Evolutionary conservation across 176 grass and related monocot genomes (phyloP).

Genomic region (Ensete ventricosum): DNA sequence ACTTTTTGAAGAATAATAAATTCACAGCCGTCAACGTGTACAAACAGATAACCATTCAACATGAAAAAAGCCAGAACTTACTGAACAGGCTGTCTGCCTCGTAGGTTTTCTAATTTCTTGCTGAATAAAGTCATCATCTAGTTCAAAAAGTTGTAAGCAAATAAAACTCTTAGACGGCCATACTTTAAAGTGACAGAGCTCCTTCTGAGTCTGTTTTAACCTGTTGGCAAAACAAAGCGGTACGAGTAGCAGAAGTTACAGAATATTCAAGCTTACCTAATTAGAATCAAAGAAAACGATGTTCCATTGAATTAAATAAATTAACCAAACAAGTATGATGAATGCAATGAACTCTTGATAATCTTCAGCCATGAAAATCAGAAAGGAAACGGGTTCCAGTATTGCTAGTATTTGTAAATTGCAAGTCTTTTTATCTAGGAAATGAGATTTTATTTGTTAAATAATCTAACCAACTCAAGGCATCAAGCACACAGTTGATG

Average conservation of each 20-base stretch:
- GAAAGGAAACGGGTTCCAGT: neutral
- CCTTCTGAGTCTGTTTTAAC: conserved; percentile 46
- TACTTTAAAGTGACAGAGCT: conserved; percentile 69
- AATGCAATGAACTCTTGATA: neutral
- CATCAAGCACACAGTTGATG: neutral
- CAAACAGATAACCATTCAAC: neutral
- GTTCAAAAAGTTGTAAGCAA: conserved; percentile 81
- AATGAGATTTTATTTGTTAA: no score
- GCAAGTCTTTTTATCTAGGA: no score
- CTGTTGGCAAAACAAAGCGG: conserved; percentile 29
- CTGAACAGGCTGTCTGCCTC: conserved; percentile 55
- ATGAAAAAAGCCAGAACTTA: conserved; percentile 28
- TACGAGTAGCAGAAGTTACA: neutral
- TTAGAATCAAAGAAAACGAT: neutral
- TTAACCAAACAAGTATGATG: no score
- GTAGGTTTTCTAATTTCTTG: conserved; percentile 72
- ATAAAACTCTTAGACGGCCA: conserved; percentile 78
- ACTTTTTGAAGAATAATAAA: neutral
- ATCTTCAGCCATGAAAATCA: neutral
- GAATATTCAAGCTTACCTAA: neutral
- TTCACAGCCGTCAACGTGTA: neutral
- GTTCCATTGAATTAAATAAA: neutral
- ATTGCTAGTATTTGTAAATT: no score
- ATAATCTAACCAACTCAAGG: no score
- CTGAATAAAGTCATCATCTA: conserved; percentile 84